Base-by-base conservation (phyloP, 352 stramenopile species). In the Phytopythium chamaehyphon region DNA sequence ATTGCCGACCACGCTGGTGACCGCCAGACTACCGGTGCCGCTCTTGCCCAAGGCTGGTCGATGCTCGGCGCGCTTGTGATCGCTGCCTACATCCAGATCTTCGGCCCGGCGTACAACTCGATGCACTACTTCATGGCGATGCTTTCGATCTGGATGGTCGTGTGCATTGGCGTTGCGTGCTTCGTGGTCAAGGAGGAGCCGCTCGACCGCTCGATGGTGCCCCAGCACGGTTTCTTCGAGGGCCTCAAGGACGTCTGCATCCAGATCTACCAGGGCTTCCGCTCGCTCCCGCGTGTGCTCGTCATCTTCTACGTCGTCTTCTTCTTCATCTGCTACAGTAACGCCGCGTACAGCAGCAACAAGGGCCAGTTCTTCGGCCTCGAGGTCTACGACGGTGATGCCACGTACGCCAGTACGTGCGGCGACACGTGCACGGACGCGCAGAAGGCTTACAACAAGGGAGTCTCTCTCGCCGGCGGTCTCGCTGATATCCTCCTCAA, bases 181-280 rank as follows among this genome's bases (percentile, higher is more conserved):
- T 33, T 64, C 10, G 59, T 69, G 15, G 68, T 40, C 1, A 62
- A 73, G 19, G 75, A 83, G 46, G 71, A 48, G 0, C 59, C 67
- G 33, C 15, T 76, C 16, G 61, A 71, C 47, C 54, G 54, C 2
- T 57, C 50, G 24, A 63, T 54, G 43, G 47, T 61, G 22, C 54
- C 64, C 12, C 49, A 46, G 11, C 49, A 57, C 3, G 65, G 62
- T 11, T 55, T 50, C 7, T 73, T 43, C 36, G 46, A 23, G 39
- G 19, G 28, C 14, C 44, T 55, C 39, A 55, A 55, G 38, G 42
- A 56, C 22, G 60, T 55, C 0, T 60, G 63, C 38, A 44, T n/a
- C 18, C 33, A 49, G 18, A 61, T 67, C 26, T 62, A 64, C 60
- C 33, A 57, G 12, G 64, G 64, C 6, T 14, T 77, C 3, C 60